phyloP scores from a whole-genome alignment of 805 yeast genomes.

The Aciculoconidium aculeatum region DNA sequence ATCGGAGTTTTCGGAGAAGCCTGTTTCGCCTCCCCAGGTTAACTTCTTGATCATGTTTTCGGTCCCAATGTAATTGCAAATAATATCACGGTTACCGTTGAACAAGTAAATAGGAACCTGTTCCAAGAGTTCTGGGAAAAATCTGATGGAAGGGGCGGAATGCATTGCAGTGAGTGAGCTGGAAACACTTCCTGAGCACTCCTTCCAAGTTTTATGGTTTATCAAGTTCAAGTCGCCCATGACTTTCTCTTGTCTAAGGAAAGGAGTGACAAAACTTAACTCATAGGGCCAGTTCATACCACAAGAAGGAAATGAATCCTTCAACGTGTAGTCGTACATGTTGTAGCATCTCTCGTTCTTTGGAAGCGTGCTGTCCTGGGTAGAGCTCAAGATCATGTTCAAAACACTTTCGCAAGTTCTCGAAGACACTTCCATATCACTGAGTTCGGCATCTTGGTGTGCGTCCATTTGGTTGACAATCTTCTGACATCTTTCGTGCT shows the following conservation, averaged over 20 bases:
- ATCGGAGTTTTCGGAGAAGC: conserved; percentile 37
- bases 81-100: conserved; percentile 83
- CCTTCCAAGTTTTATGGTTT: conserved; percentile 55
- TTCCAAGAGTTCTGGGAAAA: conserved; percentile 62
- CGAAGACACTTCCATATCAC: conserved; percentile 20
- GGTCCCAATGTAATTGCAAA: conserved; percentile 80
- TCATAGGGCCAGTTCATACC: conserved; percentile 90
- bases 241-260: conserved; percentile 43
- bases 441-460: conserved; percentile 12
- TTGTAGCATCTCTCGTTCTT: conserved; percentile 59
- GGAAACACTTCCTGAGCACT: conserved; percentile 65
- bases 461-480: conserved; percentile 29
- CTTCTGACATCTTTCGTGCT: conserved; percentile 59
- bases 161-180: conserved; percentile 42
- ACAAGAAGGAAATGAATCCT: conserved; percentile 76
- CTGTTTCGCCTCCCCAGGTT: conserved; percentile 54
- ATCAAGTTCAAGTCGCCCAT: conserved; percentile 46
- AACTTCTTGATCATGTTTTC: conserved; percentile 57
- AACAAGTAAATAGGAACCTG: conserved; percentile 63
- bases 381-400: conserved; percentile 22
- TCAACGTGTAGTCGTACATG: conserved; percentile 72
- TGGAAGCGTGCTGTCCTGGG: conserved; percentile 17
- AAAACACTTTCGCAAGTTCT: conserved; percentile 46
- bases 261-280: conserved; percentile 43
- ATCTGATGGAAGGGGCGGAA: conserved; percentile 54